Conservation (phyloP, 2,329 filamentous ascomycete genomes). For the Arthrobotrys sphaeroides region DNA sequence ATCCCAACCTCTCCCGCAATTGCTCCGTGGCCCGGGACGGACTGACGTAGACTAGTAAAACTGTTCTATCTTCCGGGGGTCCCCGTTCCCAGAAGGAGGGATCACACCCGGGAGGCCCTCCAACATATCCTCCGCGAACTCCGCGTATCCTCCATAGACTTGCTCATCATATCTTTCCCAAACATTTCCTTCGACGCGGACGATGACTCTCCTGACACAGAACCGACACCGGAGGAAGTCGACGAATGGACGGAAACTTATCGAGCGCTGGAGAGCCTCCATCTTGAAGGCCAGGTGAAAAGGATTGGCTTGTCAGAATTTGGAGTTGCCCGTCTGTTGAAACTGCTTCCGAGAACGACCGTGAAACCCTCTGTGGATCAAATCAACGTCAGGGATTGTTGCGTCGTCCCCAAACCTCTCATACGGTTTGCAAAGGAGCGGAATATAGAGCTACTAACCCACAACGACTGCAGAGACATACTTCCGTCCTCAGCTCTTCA, state of each 20-base stretch:
- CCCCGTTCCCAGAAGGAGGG: slow-evolving; percentile 71
- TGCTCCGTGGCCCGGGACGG: background rate
- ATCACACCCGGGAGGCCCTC: slow-evolving; percentile 80
- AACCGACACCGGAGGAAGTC: slow-evolving; percentile 58
- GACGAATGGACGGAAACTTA: slow-evolving; percentile 55
- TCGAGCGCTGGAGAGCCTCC: slow-evolving; percentile 74
- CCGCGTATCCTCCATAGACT: slow-evolving; percentile 77
- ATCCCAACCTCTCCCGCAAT: background rate
- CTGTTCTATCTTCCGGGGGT: slow-evolving; percentile 87
- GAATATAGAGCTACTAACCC: slow-evolving; percentile 86
- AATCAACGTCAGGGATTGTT: slow-evolving; percentile 96
- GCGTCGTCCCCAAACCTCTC: slow-evolving; percentile 89
- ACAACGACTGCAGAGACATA: slow-evolving; percentile 93
- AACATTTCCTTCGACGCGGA: slow-evolving; percentile 91
- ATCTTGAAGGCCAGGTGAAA: slow-evolving; percentile 75
- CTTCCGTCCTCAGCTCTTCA: slow-evolving; percentile 84
- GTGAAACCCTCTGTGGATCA: slow-evolving; percentile 86
- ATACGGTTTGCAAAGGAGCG: slow-evolving; percentile 83
- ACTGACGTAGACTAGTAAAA: slow-evolving; percentile 73
- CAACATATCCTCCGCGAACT: slow-evolving; percentile 82
- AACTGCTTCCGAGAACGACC: slow-evolving; percentile 75
- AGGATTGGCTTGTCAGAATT: slow-evolving; percentile 90
- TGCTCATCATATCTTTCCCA: slow-evolving; percentile 92
- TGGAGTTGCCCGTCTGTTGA: slow-evolving; percentile 80
- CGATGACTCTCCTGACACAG: slow-evolving; percentile 64